phyloP scores from a whole-genome alignment of 176 grass and related monocot species.

The Eragrostis curvula region DNA sequence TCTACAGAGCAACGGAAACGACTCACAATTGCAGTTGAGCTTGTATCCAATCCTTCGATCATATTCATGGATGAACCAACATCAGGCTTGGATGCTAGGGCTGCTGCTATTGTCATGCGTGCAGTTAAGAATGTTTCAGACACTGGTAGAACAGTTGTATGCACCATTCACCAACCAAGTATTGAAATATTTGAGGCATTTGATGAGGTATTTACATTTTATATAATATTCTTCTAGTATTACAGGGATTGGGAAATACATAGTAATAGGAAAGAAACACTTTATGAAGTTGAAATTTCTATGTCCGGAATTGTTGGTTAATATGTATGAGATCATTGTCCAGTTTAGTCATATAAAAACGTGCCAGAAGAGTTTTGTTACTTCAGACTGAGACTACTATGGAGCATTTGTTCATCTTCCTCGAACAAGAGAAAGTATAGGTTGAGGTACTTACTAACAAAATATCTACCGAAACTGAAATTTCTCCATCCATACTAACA shows the following conservation, averaged over 20 bases:
- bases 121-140: conserved; percentile 71
- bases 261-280: background rate
- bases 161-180: conserved; percentile 83
- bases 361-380: background rate
- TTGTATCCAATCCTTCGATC: conserved; percentile 78
- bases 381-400: background rate
- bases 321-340: background rate
- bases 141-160: conserved; percentile 80
- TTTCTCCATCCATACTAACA: background rate
- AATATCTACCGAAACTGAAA: background rate
- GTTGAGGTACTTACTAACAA: background rate
- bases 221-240: background rate
- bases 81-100: conserved; percentile 72
- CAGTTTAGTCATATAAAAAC: no score
- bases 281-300: background rate
- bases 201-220: conserved; percentile 60
- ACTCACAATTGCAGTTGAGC: conserved; percentile 74
- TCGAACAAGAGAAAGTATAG: background rate
- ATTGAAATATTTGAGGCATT: conserved; percentile 86
- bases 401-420: background rate
- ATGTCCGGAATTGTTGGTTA: background rate
- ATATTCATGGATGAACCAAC: conserved; percentile 93
- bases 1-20: conserved; percentile 76
- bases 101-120: conserved; percentile 79
- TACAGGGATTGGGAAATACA: background rate